Percentiles rank a stretch among this genome's conserved stretches.
phyloP scores from a whole-genome alignment of 345 rosid species.

The Populus deltoides region DNA sequence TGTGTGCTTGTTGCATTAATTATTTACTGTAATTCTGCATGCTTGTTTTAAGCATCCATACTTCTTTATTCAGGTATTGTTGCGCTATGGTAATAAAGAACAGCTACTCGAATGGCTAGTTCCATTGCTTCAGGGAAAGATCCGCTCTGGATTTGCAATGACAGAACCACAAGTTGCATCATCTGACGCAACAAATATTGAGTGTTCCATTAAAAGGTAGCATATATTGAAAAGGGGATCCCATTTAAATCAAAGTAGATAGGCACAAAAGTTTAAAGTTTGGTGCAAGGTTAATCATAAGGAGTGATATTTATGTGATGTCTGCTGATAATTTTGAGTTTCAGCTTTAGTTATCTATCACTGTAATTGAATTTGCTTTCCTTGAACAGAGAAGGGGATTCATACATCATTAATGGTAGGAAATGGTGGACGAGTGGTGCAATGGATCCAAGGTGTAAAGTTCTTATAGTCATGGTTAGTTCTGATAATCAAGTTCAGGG shows the following conservation, averaged over 20 bases:
- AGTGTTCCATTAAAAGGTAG: constrained; percentile 86
- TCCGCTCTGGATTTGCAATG: constrained; percentile 98
- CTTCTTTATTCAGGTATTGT: constrained; percentile 51
- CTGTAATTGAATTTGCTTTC: constrained; percentile 4
- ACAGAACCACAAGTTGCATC: constrained; percentile 99
- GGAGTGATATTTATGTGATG: neutral
- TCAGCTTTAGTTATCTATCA: constrained; percentile 9
- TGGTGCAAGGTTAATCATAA: neutral
- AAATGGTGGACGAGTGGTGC: constrained; percentile 99
- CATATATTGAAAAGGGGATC: neutral
- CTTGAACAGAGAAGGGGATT: constrained; percentile 68
- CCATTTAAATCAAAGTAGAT: neutral
- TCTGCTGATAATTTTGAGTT: neutral
- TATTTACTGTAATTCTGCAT: neutral
- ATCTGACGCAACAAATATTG: constrained; percentile 97
- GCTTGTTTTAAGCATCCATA: neutral
- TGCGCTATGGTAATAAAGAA: constrained; percentile 88
- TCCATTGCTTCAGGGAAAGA: constrained; percentile 87
- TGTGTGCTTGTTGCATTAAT: neutral
- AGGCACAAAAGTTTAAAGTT: neutral
- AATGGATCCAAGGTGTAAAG: constrained; percentile 96
- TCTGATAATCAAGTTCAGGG: neutral
- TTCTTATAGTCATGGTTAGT: constrained; percentile 96
- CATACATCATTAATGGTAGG: constrained; percentile 75
- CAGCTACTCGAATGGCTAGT: constrained; percentile 83